Conservation (phyloP, 139 green algal genomes). For the Closterium sp. region DNA sequence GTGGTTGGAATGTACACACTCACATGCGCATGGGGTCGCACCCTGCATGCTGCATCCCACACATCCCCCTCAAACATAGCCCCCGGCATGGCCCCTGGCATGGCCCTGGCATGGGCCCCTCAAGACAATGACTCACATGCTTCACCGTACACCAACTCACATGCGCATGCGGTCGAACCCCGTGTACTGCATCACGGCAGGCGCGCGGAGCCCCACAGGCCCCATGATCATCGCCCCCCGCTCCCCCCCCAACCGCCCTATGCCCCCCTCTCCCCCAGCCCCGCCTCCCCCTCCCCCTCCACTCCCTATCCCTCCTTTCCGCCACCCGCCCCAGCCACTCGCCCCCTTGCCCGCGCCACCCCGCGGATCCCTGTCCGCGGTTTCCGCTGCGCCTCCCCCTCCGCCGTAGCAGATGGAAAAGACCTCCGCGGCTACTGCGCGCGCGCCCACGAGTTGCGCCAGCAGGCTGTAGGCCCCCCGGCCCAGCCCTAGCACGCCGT, state of each 20-base stretch:
- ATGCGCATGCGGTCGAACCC: neutral
- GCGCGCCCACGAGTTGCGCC: conserved; percentile 67
- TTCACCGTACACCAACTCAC: neutral
- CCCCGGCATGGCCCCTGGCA: too few relatives aligned
- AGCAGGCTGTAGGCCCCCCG: conserved; percentile 34
- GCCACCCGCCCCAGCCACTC: neutral
- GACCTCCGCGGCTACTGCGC: conserved; percentile 67
- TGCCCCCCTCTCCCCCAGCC: neutral
- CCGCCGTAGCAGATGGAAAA: conserved; percentile 88
- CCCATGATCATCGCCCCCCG: neutral
- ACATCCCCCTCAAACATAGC: too few relatives aligned
- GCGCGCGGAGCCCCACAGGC: neutral
- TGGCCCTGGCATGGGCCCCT: too few relatives aligned
- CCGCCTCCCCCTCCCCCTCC: neutral
- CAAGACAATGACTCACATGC: neutral
- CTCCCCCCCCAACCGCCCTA: neutral
- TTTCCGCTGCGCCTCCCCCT: conserved; percentile 25
- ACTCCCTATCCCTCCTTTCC: neutral
- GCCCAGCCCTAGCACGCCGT: conserved; percentile 89
- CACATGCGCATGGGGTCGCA: neutral
- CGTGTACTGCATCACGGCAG: neutral
- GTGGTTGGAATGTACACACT: neutral
- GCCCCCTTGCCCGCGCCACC: neutral
- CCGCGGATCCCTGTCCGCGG: neutral
- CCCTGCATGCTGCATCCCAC: neutral